phyloP scores from a whole-genome alignment of 2,329 filamentous ascomycete species.

The Beauveria varroae region DNA sequence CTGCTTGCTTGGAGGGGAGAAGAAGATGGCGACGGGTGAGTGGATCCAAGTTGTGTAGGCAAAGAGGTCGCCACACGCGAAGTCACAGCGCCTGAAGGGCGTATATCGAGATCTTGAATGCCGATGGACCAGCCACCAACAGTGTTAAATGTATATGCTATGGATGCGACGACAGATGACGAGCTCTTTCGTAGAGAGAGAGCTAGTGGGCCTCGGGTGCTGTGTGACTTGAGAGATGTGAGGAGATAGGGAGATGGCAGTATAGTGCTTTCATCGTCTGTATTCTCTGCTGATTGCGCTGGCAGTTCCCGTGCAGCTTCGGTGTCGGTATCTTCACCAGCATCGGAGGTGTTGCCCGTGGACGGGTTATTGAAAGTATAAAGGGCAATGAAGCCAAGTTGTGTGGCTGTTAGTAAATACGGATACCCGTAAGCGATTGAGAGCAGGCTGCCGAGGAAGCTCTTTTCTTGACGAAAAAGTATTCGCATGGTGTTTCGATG shows the following conservation, averaged over 20 bases:
- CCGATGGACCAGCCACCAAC: constrained; percentile 80
- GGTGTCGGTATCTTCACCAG: constrained; percentile 6
- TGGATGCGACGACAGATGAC: constrained; percentile 64
- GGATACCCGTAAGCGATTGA: constrained; percentile 66
- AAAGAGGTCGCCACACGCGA: constrained; percentile 31
- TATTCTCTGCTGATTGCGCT: not conserved
- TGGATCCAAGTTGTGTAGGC: constrained; percentile 22
- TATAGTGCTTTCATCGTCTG: not conserved
- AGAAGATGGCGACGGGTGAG: constrained; percentile 14
- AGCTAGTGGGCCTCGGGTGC: constrained; percentile 68
- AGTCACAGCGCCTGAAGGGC: constrained; percentile 25
- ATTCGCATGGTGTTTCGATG: constrained; percentile 34
- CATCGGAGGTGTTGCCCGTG: constrained; percentile 6
- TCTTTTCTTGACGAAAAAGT: constrained; percentile 53
- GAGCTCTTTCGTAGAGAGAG: constrained; percentile 69
- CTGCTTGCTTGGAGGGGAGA: constrained; percentile 4
- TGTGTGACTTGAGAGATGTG: constrained; percentile 73
- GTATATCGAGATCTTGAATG: constrained; percentile 78
- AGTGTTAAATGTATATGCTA: constrained; percentile 78
- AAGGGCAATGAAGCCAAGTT: constrained; percentile 64
- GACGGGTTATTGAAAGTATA: constrained; percentile 52
- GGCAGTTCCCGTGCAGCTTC: not conserved
- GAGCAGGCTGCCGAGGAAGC: constrained; percentile 57
- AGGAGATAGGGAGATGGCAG: constrained; percentile 42
- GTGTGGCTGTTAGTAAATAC: constrained; percentile 72